Conservation (phyloP, 2,329 filamentous ascomycete genomes). For the Diplodia mutila region DNA sequence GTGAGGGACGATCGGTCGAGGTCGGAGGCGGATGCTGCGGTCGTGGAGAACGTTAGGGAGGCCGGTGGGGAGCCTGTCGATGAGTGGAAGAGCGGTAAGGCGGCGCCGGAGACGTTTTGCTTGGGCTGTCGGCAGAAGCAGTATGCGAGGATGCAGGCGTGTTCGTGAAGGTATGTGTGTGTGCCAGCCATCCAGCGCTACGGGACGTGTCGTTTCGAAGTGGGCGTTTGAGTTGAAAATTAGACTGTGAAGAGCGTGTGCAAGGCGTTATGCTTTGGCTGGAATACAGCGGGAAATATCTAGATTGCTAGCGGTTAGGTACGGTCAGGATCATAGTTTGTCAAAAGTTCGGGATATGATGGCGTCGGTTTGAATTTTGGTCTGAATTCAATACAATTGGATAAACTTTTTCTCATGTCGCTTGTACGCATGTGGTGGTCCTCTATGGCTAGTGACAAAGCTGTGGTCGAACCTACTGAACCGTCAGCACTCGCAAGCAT, state of each 20-base stretch:
- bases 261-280: not conserved
- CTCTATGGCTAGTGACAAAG: not conserved
- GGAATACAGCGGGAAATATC: not conserved
- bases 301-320: slow-evolving; percentile 5
- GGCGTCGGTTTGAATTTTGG: not conserved
- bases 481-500: not conserved
- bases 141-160: slow-evolving; percentile 4
- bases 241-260: slow-evolving; percentile 10
- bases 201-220: not conserved
- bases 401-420: not conserved
- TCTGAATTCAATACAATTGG: not conserved
- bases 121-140: slow-evolving; percentile 20
- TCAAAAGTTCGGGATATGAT: not conserved
- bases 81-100: not conserved
- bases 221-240: not conserved
- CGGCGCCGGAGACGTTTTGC: slow-evolving; percentile 9
- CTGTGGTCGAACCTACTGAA: not conserved
- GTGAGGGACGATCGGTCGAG: slow-evolving; percentile 30
- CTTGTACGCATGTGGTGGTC: not conserved
- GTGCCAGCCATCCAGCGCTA: not conserved
- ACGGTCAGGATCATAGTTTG: not conserved
- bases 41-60: not conserved
- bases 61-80: not conserved
- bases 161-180: not conserved
- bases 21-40: slow-evolving; percentile 27